Evolutionary conservation across 805 yeast species (phyloP).

Genomic region (Zygosaccharomyces lentus): DNA sequence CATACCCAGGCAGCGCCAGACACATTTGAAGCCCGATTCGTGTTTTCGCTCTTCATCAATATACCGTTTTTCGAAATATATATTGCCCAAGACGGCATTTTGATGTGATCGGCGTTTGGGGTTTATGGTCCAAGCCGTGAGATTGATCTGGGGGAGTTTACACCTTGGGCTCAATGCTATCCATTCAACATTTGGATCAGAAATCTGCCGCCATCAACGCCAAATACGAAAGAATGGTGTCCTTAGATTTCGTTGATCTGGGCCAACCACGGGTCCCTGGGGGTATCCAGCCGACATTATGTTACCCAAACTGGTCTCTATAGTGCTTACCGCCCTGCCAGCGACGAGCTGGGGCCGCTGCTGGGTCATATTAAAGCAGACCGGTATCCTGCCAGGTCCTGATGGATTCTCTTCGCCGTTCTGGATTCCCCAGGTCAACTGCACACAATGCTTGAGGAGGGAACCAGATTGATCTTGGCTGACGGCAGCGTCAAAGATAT

Average conservation of each 20-base stretch:
- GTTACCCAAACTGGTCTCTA: slow-evolving; percentile 5
- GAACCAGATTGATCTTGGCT: slow-evolving; percentile 42
- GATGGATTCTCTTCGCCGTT: neutral
- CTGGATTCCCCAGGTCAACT: neutral
- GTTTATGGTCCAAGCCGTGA: neutral
- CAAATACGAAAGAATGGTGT: slow-evolving; percentile 3
- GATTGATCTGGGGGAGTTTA: neutral
- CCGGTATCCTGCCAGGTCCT: neutral
- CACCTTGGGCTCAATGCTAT: no score
- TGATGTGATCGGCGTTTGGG: neutral
- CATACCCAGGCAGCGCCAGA: neutral
- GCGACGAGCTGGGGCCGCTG: neutral
- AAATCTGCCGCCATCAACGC: slow-evolving; percentile 4
- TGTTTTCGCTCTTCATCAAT: slow-evolving; percentile 3
- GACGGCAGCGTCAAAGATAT: slow-evolving; percentile 38
- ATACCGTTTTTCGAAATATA: slow-evolving; percentile 1
- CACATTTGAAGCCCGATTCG: neutral
- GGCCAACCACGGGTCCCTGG: neutral
- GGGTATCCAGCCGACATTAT: neutral
- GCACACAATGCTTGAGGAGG: slow-evolving; percentile 32
- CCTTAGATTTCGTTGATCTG: neutral
- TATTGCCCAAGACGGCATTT: slow-evolving; percentile 2
- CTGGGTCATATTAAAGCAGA: slow-evolving; percentile 4
- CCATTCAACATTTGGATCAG: no score
- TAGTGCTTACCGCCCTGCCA: neutral